phyloP scores from a whole-genome alignment of 257 asterid genomes.

The Primulina tabacum region DNA sequence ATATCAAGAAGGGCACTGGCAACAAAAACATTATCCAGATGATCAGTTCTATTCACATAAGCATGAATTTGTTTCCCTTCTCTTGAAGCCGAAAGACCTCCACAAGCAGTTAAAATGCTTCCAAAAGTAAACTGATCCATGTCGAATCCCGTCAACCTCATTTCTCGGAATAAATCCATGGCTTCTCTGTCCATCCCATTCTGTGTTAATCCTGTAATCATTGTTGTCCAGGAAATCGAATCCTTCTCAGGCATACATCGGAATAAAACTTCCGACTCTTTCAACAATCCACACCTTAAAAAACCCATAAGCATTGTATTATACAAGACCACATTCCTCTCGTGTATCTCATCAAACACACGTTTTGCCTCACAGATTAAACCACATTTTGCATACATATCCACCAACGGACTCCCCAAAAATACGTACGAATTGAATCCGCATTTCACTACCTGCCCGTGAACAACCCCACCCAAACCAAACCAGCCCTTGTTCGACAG shows the following conservation, averaged over 20 bases:
- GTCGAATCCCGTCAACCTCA: slow-evolving; percentile 54
- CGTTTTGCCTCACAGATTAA: slow-evolving; percentile 48
- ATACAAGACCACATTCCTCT: slow-evolving; percentile 48
- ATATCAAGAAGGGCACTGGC: slow-evolving; percentile 88
- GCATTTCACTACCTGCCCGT: slow-evolving; percentile 69
- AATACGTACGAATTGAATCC: slow-evolving; percentile 68
- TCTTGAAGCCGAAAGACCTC: slow-evolving; percentile 48
- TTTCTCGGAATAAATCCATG: slow-evolving; percentile 44
- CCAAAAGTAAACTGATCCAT: slow-evolving; percentile 90
- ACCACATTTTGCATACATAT: slow-evolving; percentile 80
- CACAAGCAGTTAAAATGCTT: slow-evolving; percentile 81
- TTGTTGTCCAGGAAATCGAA: slow-evolving; percentile 82
- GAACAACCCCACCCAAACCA: slow-evolving; percentile 62
- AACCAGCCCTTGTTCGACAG: slow-evolving; percentile 63
- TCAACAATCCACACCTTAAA: slow-evolving; percentile 56
- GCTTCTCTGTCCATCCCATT: slow-evolving; percentile 59
- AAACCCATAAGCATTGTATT: slow-evolving; percentile 66
- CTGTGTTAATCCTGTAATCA: slow-evolving; percentile 72
- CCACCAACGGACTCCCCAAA: slow-evolving; percentile 82
- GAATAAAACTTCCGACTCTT: slow-evolving; percentile 45
- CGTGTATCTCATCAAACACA: slow-evolving; percentile 55
- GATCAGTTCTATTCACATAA: slow-evolving; percentile 52
- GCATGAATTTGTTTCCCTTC: slow-evolving; percentile 89
- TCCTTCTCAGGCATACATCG: slow-evolving; percentile 64
- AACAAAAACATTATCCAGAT: slow-evolving; percentile 64